Percentiles rank a stretch among this genome's conserved stretches.
phyloP scores from a whole-genome alignment of 768 basidiomycete species.

The Neoboletus magnificus region DNA sequence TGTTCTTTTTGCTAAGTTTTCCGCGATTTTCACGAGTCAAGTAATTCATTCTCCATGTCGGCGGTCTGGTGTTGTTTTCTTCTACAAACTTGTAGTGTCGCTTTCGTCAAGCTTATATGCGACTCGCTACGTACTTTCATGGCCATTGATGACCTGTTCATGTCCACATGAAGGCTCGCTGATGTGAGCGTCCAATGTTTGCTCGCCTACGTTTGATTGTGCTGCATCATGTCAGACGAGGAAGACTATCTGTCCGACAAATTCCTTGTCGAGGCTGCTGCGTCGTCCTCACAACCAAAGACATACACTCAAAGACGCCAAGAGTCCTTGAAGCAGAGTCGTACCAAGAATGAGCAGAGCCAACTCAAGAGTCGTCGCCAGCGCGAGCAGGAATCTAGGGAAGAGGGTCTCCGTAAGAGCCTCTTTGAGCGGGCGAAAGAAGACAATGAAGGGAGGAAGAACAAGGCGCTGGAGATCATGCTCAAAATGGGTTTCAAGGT shows the following conservation, averaged over 20 bases:
- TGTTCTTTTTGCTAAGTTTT: slow-evolving; percentile 36
- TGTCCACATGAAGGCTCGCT: background rate
- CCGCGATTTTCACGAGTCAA: slow-evolving; percentile 36
- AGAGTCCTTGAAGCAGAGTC: slow-evolving; percentile 55
- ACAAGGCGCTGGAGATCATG: slow-evolving; percentile 87
- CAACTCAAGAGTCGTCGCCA: slow-evolving; percentile 57
- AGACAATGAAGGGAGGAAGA: slow-evolving; percentile 45
- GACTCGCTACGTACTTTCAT: slow-evolving; percentile 30
- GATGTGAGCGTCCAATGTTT: slow-evolving; percentile 20
- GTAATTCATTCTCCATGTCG: slow-evolving; percentile 20
- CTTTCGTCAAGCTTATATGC: slow-evolving; percentile 22
- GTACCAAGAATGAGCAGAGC: slow-evolving; percentile 66
- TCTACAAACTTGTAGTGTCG: slow-evolving; percentile 31
- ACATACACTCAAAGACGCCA: slow-evolving; percentile 73
- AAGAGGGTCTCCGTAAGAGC: slow-evolving; percentile 76
- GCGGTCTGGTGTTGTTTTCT: slow-evolving; percentile 49
- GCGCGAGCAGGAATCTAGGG: slow-evolving; percentile 68
- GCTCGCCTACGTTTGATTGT: slow-evolving; percentile 3
- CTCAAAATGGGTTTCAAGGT: slow-evolving; percentile 92
- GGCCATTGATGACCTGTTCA: slow-evolving; percentile 28
- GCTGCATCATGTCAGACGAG: slow-evolving; percentile 55
- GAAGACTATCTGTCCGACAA: slow-evolving; percentile 91
- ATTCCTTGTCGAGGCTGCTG: slow-evolving; percentile 52
- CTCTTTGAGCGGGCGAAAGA: slow-evolving; percentile 77
- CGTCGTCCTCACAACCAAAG: slow-evolving; percentile 40